phyloP scores from a whole-genome alignment of 352 stramenopile species.

The Globisporangium iwayamae region DNA sequence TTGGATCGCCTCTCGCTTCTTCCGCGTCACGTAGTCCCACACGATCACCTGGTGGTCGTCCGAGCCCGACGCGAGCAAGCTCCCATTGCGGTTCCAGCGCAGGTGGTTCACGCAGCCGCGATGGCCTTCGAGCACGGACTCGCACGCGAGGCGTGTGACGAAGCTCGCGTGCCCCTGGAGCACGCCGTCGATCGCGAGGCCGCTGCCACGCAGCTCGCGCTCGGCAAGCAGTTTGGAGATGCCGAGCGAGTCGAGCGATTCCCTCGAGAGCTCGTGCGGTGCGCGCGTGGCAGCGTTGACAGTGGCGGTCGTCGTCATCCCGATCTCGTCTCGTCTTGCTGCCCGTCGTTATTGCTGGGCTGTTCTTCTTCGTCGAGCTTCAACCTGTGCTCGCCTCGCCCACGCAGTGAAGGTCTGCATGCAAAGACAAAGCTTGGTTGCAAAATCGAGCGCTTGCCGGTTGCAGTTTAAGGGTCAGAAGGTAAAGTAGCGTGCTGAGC shows the following conservation, averaged over 20 bases:
- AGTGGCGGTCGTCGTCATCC: neutral
- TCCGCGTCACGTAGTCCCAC: slow-evolving; percentile 70
- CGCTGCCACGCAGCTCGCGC: slow-evolving; percentile 51
- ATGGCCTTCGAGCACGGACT: slow-evolving; percentile 54
- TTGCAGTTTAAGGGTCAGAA: no score
- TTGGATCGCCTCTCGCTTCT: slow-evolving; percentile 50
- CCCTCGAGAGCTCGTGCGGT: neutral
- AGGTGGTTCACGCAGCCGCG: slow-evolving; percentile 84
- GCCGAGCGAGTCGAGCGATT: slow-evolving; percentile 6
- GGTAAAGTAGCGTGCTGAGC: neutral
- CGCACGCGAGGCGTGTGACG: slow-evolving; percentile 52
- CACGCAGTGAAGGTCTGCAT: neutral
- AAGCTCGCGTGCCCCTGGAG: slow-evolving; percentile 58
- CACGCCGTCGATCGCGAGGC: slow-evolving; percentile 33
- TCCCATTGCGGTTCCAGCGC: slow-evolving; percentile 71
- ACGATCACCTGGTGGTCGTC: slow-evolving; percentile 80
- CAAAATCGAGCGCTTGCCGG: neutral
- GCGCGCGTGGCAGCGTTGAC: neutral
- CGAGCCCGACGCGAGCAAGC: slow-evolving; percentile 71
- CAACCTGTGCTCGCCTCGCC: neutral
- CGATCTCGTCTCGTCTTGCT: neutral
- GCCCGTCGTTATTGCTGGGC: neutral
- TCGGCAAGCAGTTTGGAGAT: slow-evolving; percentile 45
- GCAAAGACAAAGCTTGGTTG: neutral
- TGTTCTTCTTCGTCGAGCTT: neutral